Conservation (phyloP, 2,329 filamentous ascomycete species). For the Tolypocladium ovalisporum region DNA sequence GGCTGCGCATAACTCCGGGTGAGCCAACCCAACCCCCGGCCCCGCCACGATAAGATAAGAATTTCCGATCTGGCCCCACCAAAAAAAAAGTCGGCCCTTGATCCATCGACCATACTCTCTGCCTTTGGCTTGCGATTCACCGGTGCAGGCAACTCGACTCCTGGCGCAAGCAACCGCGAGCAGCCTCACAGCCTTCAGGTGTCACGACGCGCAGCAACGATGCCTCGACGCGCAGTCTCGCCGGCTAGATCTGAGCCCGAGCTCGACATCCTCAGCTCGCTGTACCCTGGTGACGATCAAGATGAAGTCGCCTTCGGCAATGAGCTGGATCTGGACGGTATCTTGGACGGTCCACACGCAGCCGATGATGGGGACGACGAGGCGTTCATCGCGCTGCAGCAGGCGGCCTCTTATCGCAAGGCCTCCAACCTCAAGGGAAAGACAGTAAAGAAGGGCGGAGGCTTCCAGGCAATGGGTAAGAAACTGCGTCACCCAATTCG, state of each 20-base stretch:
- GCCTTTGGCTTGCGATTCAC: background rate
- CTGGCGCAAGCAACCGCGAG: background rate
- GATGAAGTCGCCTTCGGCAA: slow-evolving; percentile 30
- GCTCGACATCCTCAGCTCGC: slow-evolving; percentile 73
- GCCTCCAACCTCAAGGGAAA: slow-evolving; percentile 70
- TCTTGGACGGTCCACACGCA: slow-evolving; percentile 40
- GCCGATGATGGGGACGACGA: slow-evolving; percentile 61
- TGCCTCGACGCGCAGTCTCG: slow-evolving; percentile 66
- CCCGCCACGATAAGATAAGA: slow-evolving; percentile 29
- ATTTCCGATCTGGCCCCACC: slow-evolving; percentile 2
- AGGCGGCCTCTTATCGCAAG: slow-evolving; percentile 83
- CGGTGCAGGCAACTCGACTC: background rate
- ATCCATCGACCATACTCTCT: background rate
- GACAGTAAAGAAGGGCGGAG: slow-evolving; percentile 86
- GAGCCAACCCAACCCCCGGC: slow-evolving; percentile 7
- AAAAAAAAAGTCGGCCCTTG: slow-evolving; percentile 22
- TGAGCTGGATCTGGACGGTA: slow-evolving; percentile 47
- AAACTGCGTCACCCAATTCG: background rate
- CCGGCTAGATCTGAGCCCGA: slow-evolving; percentile 82
- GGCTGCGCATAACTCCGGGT: background rate
- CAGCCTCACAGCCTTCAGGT: slow-evolving; percentile 32
- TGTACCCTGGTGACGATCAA: slow-evolving; percentile 55
- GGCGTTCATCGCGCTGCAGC: slow-evolving; percentile 80
- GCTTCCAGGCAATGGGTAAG: slow-evolving; percentile 87
- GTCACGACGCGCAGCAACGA: slow-evolving; percentile 55